Evolutionary conservation across 768 basidiomycete genomes (phyloP), one percentile per base, ranked within the genome.

Genomic region (Boletus sp.): DNA sequence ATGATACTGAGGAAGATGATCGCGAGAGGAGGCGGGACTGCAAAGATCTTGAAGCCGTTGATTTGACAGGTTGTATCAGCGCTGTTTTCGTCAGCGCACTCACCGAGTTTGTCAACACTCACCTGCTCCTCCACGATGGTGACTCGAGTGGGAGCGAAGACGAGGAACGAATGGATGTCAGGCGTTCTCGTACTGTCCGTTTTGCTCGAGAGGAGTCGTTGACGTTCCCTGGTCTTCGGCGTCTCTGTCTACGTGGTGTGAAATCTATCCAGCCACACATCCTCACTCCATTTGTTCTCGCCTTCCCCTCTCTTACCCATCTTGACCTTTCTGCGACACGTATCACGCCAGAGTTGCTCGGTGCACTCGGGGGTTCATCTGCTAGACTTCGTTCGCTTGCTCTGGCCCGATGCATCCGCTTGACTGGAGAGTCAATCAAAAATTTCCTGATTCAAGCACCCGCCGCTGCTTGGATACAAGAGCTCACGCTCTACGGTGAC

Each of bases 1-100:
- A 78, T 56, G 87, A 90, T 55, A 72, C 73, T 2, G 91, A 94
- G 52, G 89, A 89, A 53, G 87, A 92, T 57, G 89, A 91, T 52
- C 81, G 84, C 55, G 87, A 92, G 55, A 78, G 90, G 50, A 81
- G 87, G 63, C 71, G 83, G 40, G 86, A 89, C 50, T 90, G 83
- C 76, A 85, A 78, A 63, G 86, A 91, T 52, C 76, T 99, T 4
- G 86, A 93, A 69, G 94, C 95, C 4, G 78, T 96, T 50, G 96
- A 99, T 69, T 75, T 98, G 51, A 98, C 95, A 7, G 96, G 95
- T 64, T 98, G 96, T 67, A 90, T 98, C 73, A 94, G 91, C 67
- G 83, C 84, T 20, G 89, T 94, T 1, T 98, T 97, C 68, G 89
- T 90, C 55, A 84, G 87, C 59, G 92, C 90, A 1, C 81, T 98